phyloP scores from a whole-genome alignment of 2,329 filamentous ascomycete species.

The Pseudocercospora cruenta region DNA sequence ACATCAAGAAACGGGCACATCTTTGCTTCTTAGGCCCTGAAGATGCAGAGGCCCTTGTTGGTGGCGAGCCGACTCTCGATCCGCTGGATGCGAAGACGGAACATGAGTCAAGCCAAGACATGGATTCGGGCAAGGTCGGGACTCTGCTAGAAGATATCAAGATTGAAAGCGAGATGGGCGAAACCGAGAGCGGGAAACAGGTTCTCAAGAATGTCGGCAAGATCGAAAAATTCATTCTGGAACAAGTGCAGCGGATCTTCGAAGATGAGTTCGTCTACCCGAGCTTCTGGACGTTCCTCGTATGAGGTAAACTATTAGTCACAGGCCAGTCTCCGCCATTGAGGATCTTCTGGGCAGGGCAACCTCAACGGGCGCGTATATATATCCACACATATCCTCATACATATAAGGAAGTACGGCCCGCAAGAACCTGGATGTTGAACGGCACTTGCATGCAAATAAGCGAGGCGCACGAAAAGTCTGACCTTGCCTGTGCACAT shows the following conservation, averaged over 20 bases:
- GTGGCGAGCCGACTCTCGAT: conserved; percentile 45
- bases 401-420: background rate
- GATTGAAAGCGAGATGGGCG: conserved; percentile 96
- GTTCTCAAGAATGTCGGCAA: conserved; percentile 98
- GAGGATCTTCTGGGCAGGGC: background rate
- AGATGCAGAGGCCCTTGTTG: conserved; percentile 73
- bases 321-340: background rate
- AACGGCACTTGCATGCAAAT: conserved; percentile 13
- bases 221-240: conserved; percentile 94
- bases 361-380: too few relatives aligned
- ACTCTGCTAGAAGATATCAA: conserved; percentile 88
- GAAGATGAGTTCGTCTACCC: conserved; percentile 99
- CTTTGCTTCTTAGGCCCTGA: conserved; percentile 95
- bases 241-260: conserved; percentile 95
- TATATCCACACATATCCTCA: background rate
- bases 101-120: background rate
- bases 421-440: background rate
- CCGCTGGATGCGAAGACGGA: conserved; percentile 33
- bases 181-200: conserved; percentile 87
- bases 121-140: conserved; percentile 50
- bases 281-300: conserved; percentile 96
- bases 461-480: conserved; percentile 10
- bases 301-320: conserved; percentile 45
- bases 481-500: conserved; percentile 14
- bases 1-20: conserved; percentile 85